Evolutionary conservation across 805 yeast species (phyloP), one percentile per base, ranked within the genome.

Genomic region (Teunomyces cretensis): DNA sequence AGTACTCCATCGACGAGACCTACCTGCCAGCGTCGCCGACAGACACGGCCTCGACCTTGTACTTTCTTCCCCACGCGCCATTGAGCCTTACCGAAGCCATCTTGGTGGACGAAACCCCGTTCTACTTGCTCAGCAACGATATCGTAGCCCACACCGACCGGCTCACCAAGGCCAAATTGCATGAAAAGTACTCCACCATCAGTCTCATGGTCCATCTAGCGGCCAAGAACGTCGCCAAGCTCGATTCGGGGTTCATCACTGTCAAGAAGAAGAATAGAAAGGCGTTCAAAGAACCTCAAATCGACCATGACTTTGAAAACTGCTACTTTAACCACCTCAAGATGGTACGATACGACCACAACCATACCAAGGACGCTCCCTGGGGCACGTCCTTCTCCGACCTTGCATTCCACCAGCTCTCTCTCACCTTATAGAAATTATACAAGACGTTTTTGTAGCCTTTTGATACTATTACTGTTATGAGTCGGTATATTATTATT

Each of bases 21-120:
- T 53, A 35, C 41, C 9, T 7, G 9, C 28, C 44, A 13, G 3
- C 39, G 44, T n/a, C n/a, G n/a, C n/a, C n/a, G n/a, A n/a, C n/a
- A n/a, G n/a, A n/a, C 12, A 39, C 27, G 13, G 42, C 15, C 24
- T 8, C 14, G 39, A 48, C 73, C 0, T 61, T 87, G 2, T 84
- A 68, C 58, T 86, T 79, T 55, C 69, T 87, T 39, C 95, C 95
- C 0, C 96, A 87, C 65, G 92, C 91, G 0, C 88, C 89, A 1
- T 61, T 84, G 32, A 68, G 61, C 13, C 54, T 81, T 13, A 77
- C 84, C 1, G 74, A 79, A 33, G n/a, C 19, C 1, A 49, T 81
- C 1, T 41, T 80, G 9, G 33, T 35, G 2, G 17, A 45, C 0
- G 59, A 65, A 16, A 22, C 56, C 28, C 80, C 84, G 2, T 43